Evolutionary conservation across 1,284 basidiomycete species (phyloP), one percentile per base, ranked within the genome.

Genomic region (Albatrellus sp.): DNA sequence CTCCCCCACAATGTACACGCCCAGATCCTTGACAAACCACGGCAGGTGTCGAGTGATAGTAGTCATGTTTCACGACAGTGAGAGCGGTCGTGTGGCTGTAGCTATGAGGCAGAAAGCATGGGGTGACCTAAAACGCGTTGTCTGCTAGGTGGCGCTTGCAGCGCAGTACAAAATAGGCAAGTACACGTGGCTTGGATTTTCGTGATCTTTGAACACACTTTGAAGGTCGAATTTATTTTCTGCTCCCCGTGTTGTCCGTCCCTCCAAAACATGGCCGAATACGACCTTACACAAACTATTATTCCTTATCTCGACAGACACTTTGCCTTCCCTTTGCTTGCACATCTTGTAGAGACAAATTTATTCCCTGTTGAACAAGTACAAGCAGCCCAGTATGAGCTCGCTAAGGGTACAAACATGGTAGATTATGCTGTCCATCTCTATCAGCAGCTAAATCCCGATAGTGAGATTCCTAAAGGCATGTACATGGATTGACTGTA

Each of bases 341-440:
- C 84, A 29, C 90, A 96, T 67, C 80, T 98, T 45, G 72, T 72
- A 30, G 77, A 87, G 55, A 75, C 72, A 11, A 75, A 77, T 33
- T 65, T 84, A 35, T 93, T 91, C 61, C 72, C 84, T 1, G 70
- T 73, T 31, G 70, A 82, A 45, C 79, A 94, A 52, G 78, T 94
- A 46, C 76, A 79, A 48, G 70, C 79, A 43, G 90, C 90, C 17
- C 90, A 92, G 65, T 96, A 97, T 86, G 93, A 98, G 60, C 82
- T 98, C 46, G 90, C 91, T 47, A 94, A 90, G 62, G 88, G 85
- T 53, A 98, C 92, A 42, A 94, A 96, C 65, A 93, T 96, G 90
- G 82, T 93, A 49, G 90, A 92, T 64, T 96, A 92, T 57, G 80
- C 87, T 35, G 74, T 84, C 50, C 73, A 73, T 54, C 65, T 94